Evolutionary conservation across 192 early-diverging fungal species (phyloP), one percentile per base, ranked within the genome.

Genomic region (Mortierella antarctica): DNA sequence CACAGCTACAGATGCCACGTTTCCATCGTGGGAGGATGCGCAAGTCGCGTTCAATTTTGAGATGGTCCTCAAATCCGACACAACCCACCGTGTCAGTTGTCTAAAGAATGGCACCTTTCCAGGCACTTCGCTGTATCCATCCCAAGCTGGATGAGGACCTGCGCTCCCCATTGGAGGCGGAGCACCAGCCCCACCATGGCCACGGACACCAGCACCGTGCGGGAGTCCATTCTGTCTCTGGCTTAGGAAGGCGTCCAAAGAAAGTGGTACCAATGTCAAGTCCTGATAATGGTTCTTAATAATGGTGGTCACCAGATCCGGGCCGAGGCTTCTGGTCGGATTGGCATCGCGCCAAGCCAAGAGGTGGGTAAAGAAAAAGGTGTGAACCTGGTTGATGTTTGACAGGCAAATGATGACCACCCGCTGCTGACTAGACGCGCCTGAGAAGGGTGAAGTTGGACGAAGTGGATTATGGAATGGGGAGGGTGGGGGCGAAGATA

Each of bases 241-340:
- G 1, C 6, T 41, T 23, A 80, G 42, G 21, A 63, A 67, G 7
- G 60, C 53, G 23, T 80, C 77, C 47, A 80, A 44, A 4, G 69
- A 31, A n/a, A 63, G 71, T 12, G 77, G 70, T 12, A 72, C 57
- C 21, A 80, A 40, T 0, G 70, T 70, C 65, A 80, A 42, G 21
- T 80, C 77, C 44, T 80, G 69, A 45, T 80, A 80, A 52, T 80
- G 77, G 13, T 60, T 55, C 42, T 72, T 80, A 47, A 80, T 80
- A 40, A 80, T 72, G 0, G 77, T 72, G 20, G 77, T 52, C 0
- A 80, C 70, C 53, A 80, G 45, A 67, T 80, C 77, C 8, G 77
- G 77, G 11, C 77, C 77, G 2, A 80, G 59, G 48, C 77, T 80
- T 8, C 77, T 52, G 5, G 77, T 80, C 2, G 77, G 77, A 42